A percentile compares a stretch with the other conserved stretches of the same genome.
These are phyloP conservation scores for Terfezia claveryi DNA, from an alignment of 495 filamentous ascomycete genomes.

Conservation along the genomic window DNA sequence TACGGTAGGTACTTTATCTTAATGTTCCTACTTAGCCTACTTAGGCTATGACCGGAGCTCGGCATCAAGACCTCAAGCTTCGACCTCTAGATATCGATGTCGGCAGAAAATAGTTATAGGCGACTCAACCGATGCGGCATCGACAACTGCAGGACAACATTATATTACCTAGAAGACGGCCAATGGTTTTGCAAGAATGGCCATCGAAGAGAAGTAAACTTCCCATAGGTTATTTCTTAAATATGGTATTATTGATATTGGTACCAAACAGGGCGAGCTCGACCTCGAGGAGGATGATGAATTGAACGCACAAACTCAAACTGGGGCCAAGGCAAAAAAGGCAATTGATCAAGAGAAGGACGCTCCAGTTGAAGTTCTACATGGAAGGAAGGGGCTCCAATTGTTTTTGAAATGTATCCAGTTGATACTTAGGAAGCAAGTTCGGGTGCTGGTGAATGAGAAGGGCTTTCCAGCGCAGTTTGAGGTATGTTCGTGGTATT, in stretches of 20 bases:
- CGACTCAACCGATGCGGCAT: conserved; percentile 37
- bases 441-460: conserved; percentile 35
- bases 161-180: conserved; percentile 42
- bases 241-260: too few relatives aligned
- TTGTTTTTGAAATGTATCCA: conserved; percentile 73
- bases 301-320: conserved; percentile 31
- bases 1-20: too few relatives aligned
- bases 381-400: conserved; percentile 32
- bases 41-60: too few relatives aligned
- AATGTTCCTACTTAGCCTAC: too few relatives aligned
- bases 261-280: conserved; percentile 11
- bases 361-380: conserved; percentile 20
- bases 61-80: too few relatives aligned
- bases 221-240: neutral
- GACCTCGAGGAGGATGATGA: conserved; percentile 53
- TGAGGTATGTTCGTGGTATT: conserved; percentile 27
- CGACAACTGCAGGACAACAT: conserved; percentile 39
- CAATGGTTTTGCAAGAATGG: conserved; percentile 43
- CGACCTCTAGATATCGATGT: neutral
- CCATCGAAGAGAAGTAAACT: conserved; percentile 36
- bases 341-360: conserved; percentile 33
- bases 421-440: conserved; percentile 61
- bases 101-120: conserved; percentile 19
- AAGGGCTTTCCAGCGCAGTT: conserved; percentile 41
- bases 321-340: conserved; percentile 33